Base-by-base conservation (phyloP, 1,284 basidiomycete genomes). In the Anthracocystis walkeri region DNA sequence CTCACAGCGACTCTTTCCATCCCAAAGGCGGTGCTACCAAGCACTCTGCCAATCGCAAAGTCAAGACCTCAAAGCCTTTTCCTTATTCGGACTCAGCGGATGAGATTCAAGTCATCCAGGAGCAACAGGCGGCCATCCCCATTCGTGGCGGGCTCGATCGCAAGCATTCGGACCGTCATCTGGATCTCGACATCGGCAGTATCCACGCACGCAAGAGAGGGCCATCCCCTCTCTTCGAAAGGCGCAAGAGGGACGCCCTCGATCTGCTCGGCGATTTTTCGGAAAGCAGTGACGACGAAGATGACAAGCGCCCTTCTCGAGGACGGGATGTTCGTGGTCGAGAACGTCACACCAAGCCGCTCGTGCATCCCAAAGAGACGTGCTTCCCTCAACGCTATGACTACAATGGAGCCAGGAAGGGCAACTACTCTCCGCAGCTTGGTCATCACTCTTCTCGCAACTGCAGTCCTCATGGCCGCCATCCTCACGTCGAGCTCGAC, bases 21-120 rank as follows among this genome's bases (percentile, higher is more conserved):
- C 33, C 29, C 33, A 8, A 23, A 29, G 18, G 2, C 10, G 21
- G 18, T 21, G 18, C 57, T 6, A 20, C 5, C 31, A 48, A 46
- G 20, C 40, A 58, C 6, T 1, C 7, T 10, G 1, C n/a, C 25
- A 18, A 12, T n/a, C 45, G 38, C 27, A 49, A 53, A 5, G n/a
- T 10, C 25, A 23, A 38, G 16, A 7, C 50, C 3, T 46, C 56
- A 16, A 46, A 14, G 5, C 21, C 20, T 11, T 10, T 44, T 11
- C 21, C 44, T 12, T n/a, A 23, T 8, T 35, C 33, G 7, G 58
- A 61, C 46, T 61, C 63, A 7, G 45, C 56, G 5, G 72, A 75
- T 31, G 62, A 64, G 21, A 75, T 75, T n/a, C 62, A 69, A 20
- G 72, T 75, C 46, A 56, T 75, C 29, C 56, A 66, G 33, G 63